Conservation (phyloP, 1,284 basidiomycete species). For the Apiotrichum brassicae region DNA sequence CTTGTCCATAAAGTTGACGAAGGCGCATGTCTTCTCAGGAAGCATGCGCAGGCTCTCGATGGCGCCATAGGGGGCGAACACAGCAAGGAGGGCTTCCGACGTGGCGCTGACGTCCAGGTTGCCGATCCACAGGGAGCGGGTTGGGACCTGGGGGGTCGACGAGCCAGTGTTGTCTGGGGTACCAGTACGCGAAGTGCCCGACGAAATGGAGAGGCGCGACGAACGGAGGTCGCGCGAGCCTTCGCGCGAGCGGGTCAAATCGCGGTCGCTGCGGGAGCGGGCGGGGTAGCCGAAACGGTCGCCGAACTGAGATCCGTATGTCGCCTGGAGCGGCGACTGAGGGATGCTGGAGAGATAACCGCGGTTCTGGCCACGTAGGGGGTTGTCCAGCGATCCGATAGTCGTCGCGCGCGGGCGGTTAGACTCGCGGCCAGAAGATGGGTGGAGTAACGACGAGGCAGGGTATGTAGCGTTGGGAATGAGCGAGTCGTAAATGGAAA, state of each 20-base stretch:
- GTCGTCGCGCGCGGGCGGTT: conserved; percentile 81
- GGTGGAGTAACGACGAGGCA: conserved; percentile 14
- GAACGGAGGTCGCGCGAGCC: conserved; percentile 22
- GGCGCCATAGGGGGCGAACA: conserved; percentile 91
- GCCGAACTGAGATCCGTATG: conserved; percentile 8
- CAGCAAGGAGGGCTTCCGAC: conserved; percentile 86
- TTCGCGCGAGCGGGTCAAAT: conserved; percentile 31
- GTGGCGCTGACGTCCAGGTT: conserved; percentile 90
- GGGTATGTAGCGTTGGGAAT: conserved; percentile 13
- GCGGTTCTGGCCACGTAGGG: conserved; percentile 38
- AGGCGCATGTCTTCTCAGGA: conserved; percentile 98
- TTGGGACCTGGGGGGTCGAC: conserved; percentile 66
- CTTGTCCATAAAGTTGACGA: conserved; percentile 96
- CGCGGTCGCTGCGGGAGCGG: conserved; percentile 29
- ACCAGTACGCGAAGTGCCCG: conserved; percentile 35
- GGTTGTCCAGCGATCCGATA: conserved; percentile 80
- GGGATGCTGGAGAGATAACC: conserved; percentile 51
- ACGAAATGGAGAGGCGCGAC: conserved; percentile 36
- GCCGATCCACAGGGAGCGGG: conserved; percentile 93
- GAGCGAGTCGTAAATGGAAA: conserved; percentile 37
- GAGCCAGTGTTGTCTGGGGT: conserved; percentile 40
- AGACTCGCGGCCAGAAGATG: conserved; percentile 23
- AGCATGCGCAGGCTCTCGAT: conserved; percentile 90
- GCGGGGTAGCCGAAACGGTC: conserved; percentile 29
- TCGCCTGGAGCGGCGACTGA: conserved; percentile 33